Conservation (phyloP, 495 filamentous ascomycete species). For the Talaromyces proteolyticus region DNA sequence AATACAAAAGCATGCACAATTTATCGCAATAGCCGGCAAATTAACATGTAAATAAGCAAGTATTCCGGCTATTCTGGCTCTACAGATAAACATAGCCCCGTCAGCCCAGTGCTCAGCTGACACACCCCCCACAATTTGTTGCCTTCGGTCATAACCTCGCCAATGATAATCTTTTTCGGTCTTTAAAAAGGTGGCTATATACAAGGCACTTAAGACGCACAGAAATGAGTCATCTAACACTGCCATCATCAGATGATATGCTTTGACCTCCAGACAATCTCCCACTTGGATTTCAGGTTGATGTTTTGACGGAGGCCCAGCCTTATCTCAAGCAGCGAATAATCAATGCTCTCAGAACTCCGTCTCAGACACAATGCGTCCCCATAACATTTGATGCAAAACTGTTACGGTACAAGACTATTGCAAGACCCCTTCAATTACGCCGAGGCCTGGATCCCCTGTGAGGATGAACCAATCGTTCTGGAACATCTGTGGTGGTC, state of each 20-base stretch:
- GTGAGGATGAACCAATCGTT: background rate
- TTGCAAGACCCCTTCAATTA: background rate
- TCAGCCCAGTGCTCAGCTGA: too few species aligned
- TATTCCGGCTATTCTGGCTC: too few species aligned
- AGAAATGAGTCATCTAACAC: background rate
- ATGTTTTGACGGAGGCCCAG: background rate
- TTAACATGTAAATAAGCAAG: too few species aligned
- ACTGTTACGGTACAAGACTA: background rate
- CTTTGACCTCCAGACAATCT: constrained; percentile 1
- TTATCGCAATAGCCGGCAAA: too few species aligned
- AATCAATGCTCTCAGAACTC: background rate
- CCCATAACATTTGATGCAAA: background rate
- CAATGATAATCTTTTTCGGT: background rate
- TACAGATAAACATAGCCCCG: too few species aligned
- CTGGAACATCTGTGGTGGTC: background rate
- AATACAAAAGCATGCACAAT: too few species aligned
- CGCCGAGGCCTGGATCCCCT: background rate
- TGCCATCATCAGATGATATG: background rate
- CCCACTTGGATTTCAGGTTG: background rate
- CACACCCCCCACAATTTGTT: too few species aligned
- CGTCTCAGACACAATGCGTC: background rate
- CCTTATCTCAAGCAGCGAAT: constrained; percentile 1
- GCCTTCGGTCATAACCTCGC: background rate
- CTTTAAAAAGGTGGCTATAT: background rate
- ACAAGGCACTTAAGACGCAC: background rate